A percentile compares a stretch with the other conserved stretches of the same genome.
These are phyloP conservation scores for Rickenella mellea DNA, from an alignment of 768 basidiomycete genomes.

Conservation along the genomic window DNA sequence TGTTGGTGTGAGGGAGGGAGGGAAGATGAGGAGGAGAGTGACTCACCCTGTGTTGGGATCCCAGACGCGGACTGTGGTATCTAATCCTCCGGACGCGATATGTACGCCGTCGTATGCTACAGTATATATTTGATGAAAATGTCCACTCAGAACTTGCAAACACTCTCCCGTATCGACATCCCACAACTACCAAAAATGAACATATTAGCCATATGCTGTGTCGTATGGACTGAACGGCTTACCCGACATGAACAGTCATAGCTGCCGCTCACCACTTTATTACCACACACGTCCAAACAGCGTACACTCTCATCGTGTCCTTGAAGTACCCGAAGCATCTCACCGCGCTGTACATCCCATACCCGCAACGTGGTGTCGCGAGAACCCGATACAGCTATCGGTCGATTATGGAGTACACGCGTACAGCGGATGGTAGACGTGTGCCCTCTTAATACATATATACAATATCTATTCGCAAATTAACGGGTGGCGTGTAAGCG, in stretches of 20 bases:
- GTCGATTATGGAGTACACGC: conserved; percentile 76
- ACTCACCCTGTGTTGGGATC: conserved; percentile 75
- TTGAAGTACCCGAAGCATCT: conserved; percentile 48
- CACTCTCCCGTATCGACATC: conserved; percentile 85
- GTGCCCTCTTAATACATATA: conserved; percentile 78
- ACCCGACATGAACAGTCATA: conserved; percentile 88
- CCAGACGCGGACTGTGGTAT: conserved; percentile 93
- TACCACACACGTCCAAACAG: conserved; percentile 82
- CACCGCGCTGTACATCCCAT: conserved; percentile 87
- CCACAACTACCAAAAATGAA: conserved; percentile 56
- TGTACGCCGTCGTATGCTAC: conserved; percentile 83
- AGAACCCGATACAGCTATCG: conserved; percentile 85
- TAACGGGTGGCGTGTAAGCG: background rate
- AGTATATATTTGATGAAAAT: conserved; percentile 83
- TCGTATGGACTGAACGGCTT: conserved; percentile 12
- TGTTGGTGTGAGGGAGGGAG: background rate
- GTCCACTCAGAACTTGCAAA: conserved; percentile 70
- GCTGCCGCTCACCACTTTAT: conserved; percentile 80
- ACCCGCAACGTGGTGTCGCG: conserved; percentile 80
- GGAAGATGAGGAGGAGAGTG: background rate
- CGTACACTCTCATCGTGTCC: conserved; percentile 82
- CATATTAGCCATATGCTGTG: conserved; percentile 2
- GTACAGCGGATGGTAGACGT: conserved; percentile 87
- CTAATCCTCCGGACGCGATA: conserved; percentile 81
- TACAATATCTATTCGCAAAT: conserved; percentile 37